Evolutionary conservation across 352 stramenopile genomes (phyloP).

Genomic region (Pythium angustatum): DNA sequence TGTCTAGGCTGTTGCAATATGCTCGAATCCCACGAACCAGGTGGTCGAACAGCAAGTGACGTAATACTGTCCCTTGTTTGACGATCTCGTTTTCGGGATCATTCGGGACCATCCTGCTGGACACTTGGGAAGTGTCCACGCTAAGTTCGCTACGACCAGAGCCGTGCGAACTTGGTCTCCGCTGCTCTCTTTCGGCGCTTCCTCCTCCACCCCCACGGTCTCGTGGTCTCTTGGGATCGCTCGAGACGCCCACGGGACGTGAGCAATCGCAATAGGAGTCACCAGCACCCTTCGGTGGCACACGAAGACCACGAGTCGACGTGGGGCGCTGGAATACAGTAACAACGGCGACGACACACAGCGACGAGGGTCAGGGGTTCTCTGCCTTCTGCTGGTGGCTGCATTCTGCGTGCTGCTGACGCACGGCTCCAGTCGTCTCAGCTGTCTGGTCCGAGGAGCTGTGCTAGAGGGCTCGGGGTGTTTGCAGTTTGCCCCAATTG

Average conservation of each 20-base stretch:
- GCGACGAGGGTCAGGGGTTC: no score
- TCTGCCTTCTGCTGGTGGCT: no score
- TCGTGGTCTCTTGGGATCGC: neutral
- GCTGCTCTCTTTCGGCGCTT: neutral
- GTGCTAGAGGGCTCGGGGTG: conserved; percentile 14
- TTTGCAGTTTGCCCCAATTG: neutral
- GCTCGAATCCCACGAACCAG: no score
- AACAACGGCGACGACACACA: no score
- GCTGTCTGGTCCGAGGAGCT: neutral
- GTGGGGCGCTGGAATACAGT: no score
- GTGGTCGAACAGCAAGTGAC: no score
- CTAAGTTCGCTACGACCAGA: conserved; percentile 29
- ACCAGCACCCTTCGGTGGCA: no score
- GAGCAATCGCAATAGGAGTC: no score
- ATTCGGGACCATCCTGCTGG: conserved; percentile 19
- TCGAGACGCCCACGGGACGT: no score
- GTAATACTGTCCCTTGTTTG: conserved; percentile 8
- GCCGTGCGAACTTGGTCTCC: conserved; percentile 22
- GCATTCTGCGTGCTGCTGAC: no score
- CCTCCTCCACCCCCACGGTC: neutral
- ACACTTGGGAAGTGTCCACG: conserved; percentile 24
- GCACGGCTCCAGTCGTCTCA: conserved; percentile 8
- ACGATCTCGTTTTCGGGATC: neutral
- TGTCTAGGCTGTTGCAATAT: neutral
- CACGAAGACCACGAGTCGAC: no score